A percentile compares a stretch with the other conserved stretches of the same genome.
These are phyloP conservation scores for Verticillium klebahnii DNA, from an alignment of 2,329 filamentous ascomycete genomes.

Conservation along the genomic window DNA sequence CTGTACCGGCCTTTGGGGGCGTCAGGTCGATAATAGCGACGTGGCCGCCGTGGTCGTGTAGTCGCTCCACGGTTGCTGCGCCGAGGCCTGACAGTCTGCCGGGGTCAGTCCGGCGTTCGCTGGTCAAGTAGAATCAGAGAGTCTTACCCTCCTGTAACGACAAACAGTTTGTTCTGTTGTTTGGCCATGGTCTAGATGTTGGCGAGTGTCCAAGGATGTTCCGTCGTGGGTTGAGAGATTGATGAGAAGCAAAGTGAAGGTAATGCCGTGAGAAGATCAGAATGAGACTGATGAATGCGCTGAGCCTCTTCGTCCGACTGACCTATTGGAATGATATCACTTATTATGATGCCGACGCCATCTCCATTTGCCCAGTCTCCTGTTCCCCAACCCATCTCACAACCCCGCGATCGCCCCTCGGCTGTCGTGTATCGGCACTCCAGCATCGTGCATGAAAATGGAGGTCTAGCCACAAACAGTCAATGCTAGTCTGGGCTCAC, in stretches of 20 bases:
- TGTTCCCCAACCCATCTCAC: not conserved
- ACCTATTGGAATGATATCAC: too few species aligned
- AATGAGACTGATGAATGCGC: too few species aligned
- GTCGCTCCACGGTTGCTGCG: conserved; percentile 50
- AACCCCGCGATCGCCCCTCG: not conserved
- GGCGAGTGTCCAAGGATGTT: too few species aligned
- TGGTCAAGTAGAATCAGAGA: not conserved
- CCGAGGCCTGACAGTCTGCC: conserved; percentile 57
- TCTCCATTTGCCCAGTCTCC: too few species aligned
- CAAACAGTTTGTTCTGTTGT: conserved; percentile 36
- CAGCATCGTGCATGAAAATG: not conserved
- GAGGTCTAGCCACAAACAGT: not conserved
- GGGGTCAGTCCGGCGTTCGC: not conserved
- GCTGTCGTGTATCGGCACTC: not conserved
- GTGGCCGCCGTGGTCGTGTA: conserved; percentile 47
- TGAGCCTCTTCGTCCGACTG: too few species aligned
- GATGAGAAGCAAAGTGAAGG: too few species aligned
- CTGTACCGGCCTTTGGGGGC: conserved; percentile 48
- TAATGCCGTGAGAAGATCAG: too few species aligned
- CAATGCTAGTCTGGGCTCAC: not conserved
- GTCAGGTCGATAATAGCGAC: conserved; percentile 54
- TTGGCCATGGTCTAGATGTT: not conserved
- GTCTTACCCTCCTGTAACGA: conserved; percentile 63
- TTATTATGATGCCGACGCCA: not conserved
- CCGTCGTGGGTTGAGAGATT: too few species aligned